A percentile compares a stretch with the other conserved stretches of the same genome.
These are phyloP conservation scores for Arctostaphylos glauca DNA, from an alignment of 148 eudicot species.

Conservation along the genomic window DNA sequence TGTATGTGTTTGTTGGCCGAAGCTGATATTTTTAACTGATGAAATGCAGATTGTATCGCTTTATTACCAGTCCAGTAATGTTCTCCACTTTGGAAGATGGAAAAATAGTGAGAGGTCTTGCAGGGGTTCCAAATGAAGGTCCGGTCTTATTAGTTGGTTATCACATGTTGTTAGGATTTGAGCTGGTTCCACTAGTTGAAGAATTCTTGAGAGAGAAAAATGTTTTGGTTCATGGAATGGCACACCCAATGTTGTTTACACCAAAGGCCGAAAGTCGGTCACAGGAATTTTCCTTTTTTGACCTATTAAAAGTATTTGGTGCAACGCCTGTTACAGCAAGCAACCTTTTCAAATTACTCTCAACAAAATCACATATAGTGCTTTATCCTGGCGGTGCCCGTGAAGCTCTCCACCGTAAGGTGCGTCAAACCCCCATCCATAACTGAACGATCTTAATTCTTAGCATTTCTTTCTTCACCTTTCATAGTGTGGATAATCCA, in stretches of 20 bases:
- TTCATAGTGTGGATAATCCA: background rate
- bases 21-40: background rate
- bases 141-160: slow-evolving; percentile 91
- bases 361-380: slow-evolving; percentile 62
- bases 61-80: slow-evolving; percentile 59
- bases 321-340: slow-evolving; percentile 66
- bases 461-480: background rate
- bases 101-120: slow-evolving; percentile 68
- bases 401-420: slow-evolving; percentile 93
- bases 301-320: slow-evolving; percentile 60
- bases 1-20: background rate
- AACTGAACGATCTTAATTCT: background rate
- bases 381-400: slow-evolving; percentile 98
- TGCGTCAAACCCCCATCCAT: slow-evolving; percentile 14
- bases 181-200: slow-evolving; percentile 54
- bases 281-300: slow-evolving; percentile 41
- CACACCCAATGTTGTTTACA: slow-evolving; percentile 69
- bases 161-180: slow-evolving; percentile 90
- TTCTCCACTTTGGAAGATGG: slow-evolving; percentile 81
- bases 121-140: slow-evolving; percentile 88
- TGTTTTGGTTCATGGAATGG: slow-evolving; percentile 69
- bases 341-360: slow-evolving; percentile 68
- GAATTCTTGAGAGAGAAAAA: slow-evolving; percentile 65
- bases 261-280: slow-evolving; percentile 14
- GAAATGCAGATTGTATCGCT: slow-evolving; percentile 50